These are phyloP conservation scores for Penicillium bovifimosum DNA, from an alignment of 495 filamentous ascomycete genomes.

Conservation along the genomic window DNA sequence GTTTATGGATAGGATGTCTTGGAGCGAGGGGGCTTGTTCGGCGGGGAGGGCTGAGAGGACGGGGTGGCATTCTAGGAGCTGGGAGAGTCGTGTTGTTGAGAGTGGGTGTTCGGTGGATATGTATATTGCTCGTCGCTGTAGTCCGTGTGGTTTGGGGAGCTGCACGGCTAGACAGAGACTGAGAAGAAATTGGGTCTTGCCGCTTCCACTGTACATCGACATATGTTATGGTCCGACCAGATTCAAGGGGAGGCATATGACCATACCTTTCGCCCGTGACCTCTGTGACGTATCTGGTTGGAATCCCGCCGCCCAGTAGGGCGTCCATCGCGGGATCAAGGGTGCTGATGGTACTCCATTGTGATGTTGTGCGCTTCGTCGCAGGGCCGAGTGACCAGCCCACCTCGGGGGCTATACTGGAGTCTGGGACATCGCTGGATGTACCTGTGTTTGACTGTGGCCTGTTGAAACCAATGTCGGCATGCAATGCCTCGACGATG, in stretches of 20 bases:
- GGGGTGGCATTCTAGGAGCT: constrained; percentile 68
- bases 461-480: constrained; percentile 50
- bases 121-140: constrained; percentile 69
- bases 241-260: neutral
- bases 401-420: constrained; percentile 22
- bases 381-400: constrained; percentile 16
- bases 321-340: constrained; percentile 69
- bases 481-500: constrained; percentile 61
- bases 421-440: constrained; percentile 15
- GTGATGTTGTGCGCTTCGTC: constrained; percentile 29
- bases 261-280: constrained; percentile 81
- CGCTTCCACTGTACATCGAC: constrained; percentile 60
- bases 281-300: constrained; percentile 77
- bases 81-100: constrained; percentile 70
- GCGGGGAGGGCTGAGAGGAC: constrained; percentile 45
- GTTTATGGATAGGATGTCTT: constrained; percentile 65
- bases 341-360: constrained; percentile 69
- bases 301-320: constrained; percentile 79
- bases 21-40: constrained; percentile 56
- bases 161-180: constrained; percentile 77
- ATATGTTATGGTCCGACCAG: constrained; percentile 16
- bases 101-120: constrained; percentile 92
- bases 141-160: constrained; percentile 65
- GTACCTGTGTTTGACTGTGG: constrained; percentile 9
- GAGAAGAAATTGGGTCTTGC: constrained; percentile 95